phyloP scores from a whole-genome alignment of 208 protist genomes.

The Crithidia mellificae region DNA sequence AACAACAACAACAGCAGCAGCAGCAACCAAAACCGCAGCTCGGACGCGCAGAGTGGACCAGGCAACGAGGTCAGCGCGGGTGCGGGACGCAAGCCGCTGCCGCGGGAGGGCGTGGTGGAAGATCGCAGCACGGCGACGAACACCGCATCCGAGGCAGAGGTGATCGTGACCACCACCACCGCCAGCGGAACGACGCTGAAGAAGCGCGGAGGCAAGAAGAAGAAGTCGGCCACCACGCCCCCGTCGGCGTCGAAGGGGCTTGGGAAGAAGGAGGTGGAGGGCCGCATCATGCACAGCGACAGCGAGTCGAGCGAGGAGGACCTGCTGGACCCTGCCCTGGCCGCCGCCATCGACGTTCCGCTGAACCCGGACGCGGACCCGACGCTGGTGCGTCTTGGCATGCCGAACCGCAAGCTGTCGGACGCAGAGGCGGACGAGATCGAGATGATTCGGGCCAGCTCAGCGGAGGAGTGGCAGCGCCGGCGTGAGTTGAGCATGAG shows the following conservation, averaged over 20 bases:
- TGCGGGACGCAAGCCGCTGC: background rate
- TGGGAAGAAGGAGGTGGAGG: conserved; percentile 39
- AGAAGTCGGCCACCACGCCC: background rate
- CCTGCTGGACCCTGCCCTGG: background rate
- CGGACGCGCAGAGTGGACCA: too few species aligned
- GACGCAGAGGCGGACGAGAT: conserved; percentile 32
- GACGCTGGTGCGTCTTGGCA: conserved; percentile 4
- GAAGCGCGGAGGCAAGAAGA: conserved; percentile 1
- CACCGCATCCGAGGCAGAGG: conserved; percentile 6
- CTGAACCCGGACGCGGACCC: conserved; percentile 1
- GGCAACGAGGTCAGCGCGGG: background rate
- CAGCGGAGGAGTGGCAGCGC: conserved; percentile 44
- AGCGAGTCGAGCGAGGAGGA: conserved; percentile 13
- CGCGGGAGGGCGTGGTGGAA: conserved; percentile 4
- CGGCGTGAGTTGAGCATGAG: conserved; percentile 86
- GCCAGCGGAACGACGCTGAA: conserved; percentile 3
- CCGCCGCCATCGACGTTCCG: background rate
- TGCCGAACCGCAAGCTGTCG: conserved; percentile 2
- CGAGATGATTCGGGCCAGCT: conserved; percentile 25
- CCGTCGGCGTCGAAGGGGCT: conserved; percentile 68
- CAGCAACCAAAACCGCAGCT: too few species aligned
- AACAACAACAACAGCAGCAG: background rate
- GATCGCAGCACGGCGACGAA: background rate
- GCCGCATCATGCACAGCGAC: conserved; percentile 12
- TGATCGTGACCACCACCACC: conserved; percentile 1